Base-by-base conservation (phyloP, 2,329 filamentous ascomycete genomes). In the Herpotrichia juniperi region DNA sequence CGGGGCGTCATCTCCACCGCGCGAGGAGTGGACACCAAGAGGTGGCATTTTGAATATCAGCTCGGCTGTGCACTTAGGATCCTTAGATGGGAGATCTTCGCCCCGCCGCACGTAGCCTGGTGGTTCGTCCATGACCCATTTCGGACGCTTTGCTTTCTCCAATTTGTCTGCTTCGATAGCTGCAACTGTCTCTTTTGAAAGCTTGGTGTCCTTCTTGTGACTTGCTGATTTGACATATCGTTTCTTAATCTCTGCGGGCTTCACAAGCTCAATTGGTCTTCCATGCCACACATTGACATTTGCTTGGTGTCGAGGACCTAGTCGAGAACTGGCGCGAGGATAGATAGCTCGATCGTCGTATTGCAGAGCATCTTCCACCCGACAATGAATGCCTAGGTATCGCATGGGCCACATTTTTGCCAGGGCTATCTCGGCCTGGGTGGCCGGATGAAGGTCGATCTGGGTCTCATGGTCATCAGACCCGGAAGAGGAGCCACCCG, bases 321-420 rank as follows among this genome's bases (percentile, higher is more conserved):
- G 81, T 31, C 94, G 88, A 49, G 94, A 97, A 69, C 93, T 96
- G 14, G 94, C 93, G 59, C 94, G 88, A 8, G 94, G 94, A 69
- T 97, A 97, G 59, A 99, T 97, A 2, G 79, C 78, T 58, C 94
- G 88, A 73, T 99, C 94, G 67, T 99, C 94, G 69, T 96, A 96
- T 72, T 99, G 94, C 25, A 99, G 80, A 0, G 91, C 94, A 76
- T 99, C 94, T 73, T 97, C 93, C 1, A 94, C 89, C 61, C 92
- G 90, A 75, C 93, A 97, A 75, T 99, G 94, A 61, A 96, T 92
- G 31, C 94, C 94, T 6, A 99, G 79, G 73, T 99, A 99, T 54
- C 94, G 86, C 78, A 94, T 97, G 2, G 92, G 93, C 94, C 94
- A 99, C 67, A 97, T 84, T 66, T 91, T 94, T 26, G 93, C 92